Base-by-base conservation (phyloP, 2,329 filamentous ascomycete species). In the Exophiala phaeomuriformis region DNA sequence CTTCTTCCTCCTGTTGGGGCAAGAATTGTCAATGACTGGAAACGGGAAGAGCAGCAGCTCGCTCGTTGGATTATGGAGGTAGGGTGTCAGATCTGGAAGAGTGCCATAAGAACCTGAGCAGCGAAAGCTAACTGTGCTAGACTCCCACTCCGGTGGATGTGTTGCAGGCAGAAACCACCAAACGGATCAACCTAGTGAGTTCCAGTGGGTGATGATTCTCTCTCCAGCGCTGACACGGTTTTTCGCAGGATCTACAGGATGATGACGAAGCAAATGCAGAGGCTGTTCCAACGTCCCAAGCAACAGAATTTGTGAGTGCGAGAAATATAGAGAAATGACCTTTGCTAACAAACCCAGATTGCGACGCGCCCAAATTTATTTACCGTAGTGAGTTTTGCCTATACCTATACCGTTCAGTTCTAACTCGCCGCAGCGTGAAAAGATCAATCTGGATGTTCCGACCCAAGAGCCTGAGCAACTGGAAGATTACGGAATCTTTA, bases 1-100 rank as follows among this genome's bases (percentile, higher is more conserved):
- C 10, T 56, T 9, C 44, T 61, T 30, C 57, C 59, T 10, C 29
- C 46, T 12, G 49, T 53, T 10, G 59, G 54, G 8, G 48, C 58
- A 48, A 56, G 55, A 40, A 49, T 61, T 31, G 42, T 57, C 10
- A 49, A 37, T 43, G 59, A 61, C 36, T 30, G 52, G 31, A 10
- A 9, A 28, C 37, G 42, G 31, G 53, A 59, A 45, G 56, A 59
- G 35, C 32, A 45, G 19, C 12, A 47, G 30, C 33, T 59, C 3
- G 30, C 33, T 5, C 33, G 47, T 2, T 57, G 47, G 40, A 51
- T 59, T 39, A 39, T 37, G 27, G 33, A 53, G 10, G 39, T 41
- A 10, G 29, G 39, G n/a, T n/a, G n/a, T n/a, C n/a, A n/a, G n/a
- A n/a, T 41, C 12, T 10, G 29, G 12, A 28, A 41, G 5, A 5